phyloP scores from a whole-genome alignment of 495 filamentous ascomycete genomes.

The Evernia prunastri region DNA sequence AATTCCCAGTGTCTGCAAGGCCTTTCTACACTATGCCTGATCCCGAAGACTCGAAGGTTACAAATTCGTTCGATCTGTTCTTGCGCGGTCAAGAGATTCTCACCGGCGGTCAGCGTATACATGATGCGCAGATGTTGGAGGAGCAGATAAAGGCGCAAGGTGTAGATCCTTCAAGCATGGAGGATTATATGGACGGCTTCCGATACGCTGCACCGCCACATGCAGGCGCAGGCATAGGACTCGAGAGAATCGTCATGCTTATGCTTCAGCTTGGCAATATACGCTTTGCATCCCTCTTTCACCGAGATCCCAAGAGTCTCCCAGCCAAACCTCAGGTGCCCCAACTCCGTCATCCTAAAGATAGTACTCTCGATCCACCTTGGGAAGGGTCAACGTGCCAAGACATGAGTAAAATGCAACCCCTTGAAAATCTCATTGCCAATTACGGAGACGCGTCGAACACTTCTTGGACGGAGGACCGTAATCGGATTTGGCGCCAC shows the following conservation, averaged over 20 bases:
- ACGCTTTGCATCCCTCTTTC: slow-evolving; percentile 75
- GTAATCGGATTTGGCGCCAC: slow-evolving; percentile 78
- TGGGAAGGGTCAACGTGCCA: slow-evolving; percentile 38
- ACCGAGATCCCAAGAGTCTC: slow-evolving; percentile 74
- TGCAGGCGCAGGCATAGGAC: slow-evolving; percentile 81
- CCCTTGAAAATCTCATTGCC: slow-evolving; percentile 72
- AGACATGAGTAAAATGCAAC: slow-evolving; percentile 52
- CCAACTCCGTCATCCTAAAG: slow-evolving; percentile 67
- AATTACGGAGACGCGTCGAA: slow-evolving; percentile 88
- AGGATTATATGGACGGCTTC: slow-evolving; percentile 85
- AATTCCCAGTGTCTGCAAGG: slow-evolving; percentile 75
- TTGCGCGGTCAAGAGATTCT: slow-evolving; percentile 90
- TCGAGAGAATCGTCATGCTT: slow-evolving; percentile 82
- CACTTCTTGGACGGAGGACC: slow-evolving; percentile 78
- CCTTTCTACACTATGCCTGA: slow-evolving; percentile 97
- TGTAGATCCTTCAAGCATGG: slow-evolving; percentile 68
- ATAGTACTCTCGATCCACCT: slow-evolving; percentile 61
- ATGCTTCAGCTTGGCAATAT: slow-evolving; percentile 82
- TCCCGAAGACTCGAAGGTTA: slow-evolving; percentile 59
- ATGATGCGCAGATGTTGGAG: slow-evolving; percentile 67
- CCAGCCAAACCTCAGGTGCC: slow-evolving; percentile 50
- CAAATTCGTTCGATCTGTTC: slow-evolving; percentile 95
- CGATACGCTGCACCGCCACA: slow-evolving; percentile 84
- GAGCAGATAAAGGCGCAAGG: slow-evolving; percentile 69
- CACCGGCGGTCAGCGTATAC: slow-evolving; percentile 85